Evolutionary conservation across 2,329 filamentous ascomycete genomes (phyloP).

Genomic region (Boeremia lycopersici): DNA sequence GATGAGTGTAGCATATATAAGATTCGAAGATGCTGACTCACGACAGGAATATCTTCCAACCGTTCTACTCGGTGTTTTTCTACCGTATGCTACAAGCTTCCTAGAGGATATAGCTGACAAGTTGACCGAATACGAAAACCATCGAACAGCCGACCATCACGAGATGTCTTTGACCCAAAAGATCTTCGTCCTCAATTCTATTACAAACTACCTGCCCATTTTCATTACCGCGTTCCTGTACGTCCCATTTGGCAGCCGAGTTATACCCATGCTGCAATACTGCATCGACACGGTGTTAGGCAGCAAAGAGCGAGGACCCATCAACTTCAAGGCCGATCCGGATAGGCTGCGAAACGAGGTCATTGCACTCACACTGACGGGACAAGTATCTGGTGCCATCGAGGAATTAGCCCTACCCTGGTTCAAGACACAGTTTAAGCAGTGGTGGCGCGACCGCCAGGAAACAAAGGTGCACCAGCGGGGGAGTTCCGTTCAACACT

Average conservation of each 20-base stretch:
- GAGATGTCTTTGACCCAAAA: conserved; percentile 46
- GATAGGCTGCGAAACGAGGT: conserved; percentile 42
- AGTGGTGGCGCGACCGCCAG: conserved; percentile 41
- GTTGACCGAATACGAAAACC: conserved; percentile 44
- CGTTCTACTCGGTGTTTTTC: conserved; percentile 35
- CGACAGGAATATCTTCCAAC: conserved; percentile 43
- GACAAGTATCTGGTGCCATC: conserved; percentile 36
- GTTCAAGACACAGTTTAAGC: conserved; percentile 33
- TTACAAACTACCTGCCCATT: conserved; percentile 45
- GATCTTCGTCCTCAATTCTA: conserved; percentile 43
- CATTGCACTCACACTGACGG: conserved; percentile 42
- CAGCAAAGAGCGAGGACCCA: conserved; percentile 12
- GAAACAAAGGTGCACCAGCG: conserved; percentile 8
- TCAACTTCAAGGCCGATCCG: conserved; percentile 34
- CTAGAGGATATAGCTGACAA: conserved; percentile 34
- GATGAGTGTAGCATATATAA: neutral
- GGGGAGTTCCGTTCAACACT: neutral
- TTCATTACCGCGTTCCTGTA: conserved; percentile 44
- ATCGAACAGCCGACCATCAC: conserved; percentile 38
- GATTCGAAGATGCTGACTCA: conserved; percentile 7
- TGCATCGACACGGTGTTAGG: conserved; percentile 26
- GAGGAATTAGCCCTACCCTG: conserved; percentile 41
- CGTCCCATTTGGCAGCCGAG: conserved; percentile 34
- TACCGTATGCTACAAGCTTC: conserved; percentile 39
- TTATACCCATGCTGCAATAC: conserved; percentile 33